These are phyloP conservation scores for Chalciporus sp. DNA, from an alignment of 1,284 basidiomycete genomes.

Conservation along the genomic window DNA sequence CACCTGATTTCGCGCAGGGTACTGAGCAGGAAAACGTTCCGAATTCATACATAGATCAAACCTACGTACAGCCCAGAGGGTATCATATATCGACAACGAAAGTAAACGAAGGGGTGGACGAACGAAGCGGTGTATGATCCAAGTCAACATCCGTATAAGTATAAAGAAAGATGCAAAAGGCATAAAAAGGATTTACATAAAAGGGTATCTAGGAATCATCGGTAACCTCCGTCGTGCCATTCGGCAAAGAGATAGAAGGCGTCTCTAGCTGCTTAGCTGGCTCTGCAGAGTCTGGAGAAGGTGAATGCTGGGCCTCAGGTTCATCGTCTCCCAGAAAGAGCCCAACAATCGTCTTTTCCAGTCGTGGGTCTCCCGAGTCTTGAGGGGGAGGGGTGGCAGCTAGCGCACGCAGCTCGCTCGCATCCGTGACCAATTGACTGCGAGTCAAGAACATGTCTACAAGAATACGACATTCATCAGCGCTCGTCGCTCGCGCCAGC, in stretches of 20 bases:
- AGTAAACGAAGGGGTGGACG: slow-evolving; percentile 15
- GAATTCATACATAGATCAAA: slow-evolving; percentile 20
- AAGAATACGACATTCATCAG: slow-evolving; percentile 82
- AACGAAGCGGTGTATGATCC: slow-evolving; percentile 14
- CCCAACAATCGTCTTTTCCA: slow-evolving; percentile 49
- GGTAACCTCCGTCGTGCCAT: slow-evolving; percentile 3
- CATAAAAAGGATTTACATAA: background rate
- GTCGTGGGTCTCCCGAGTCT: slow-evolving; percentile 10
- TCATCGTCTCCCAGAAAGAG: slow-evolving; percentile 48
- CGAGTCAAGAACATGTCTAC: slow-evolving; percentile 79
- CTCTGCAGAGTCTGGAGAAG: slow-evolving; percentile 5
- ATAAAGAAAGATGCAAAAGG: slow-evolving; percentile 4
- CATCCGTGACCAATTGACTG: slow-evolving; percentile 42
- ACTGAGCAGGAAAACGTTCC: slow-evolving; percentile 3
- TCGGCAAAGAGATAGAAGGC: background rate
- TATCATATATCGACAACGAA: slow-evolving; percentile 16
- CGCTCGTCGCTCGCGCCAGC: slow-evolving; percentile 71
- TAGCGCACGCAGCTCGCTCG: slow-evolving; percentile 10
- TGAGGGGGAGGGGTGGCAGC: slow-evolving; percentile 5
- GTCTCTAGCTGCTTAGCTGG: background rate
- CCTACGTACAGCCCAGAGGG: slow-evolving; percentile 9
- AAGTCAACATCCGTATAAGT: slow-evolving; percentile 13
- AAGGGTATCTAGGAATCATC: slow-evolving; percentile 18
- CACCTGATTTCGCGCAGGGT: slow-evolving; percentile 2
- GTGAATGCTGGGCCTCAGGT: background rate